Evolutionary conservation across 768 basidiomycete genomes (phyloP), one percentile per base, ranked within the genome.

Genomic region (Pisolithus microcarpus): DNA sequence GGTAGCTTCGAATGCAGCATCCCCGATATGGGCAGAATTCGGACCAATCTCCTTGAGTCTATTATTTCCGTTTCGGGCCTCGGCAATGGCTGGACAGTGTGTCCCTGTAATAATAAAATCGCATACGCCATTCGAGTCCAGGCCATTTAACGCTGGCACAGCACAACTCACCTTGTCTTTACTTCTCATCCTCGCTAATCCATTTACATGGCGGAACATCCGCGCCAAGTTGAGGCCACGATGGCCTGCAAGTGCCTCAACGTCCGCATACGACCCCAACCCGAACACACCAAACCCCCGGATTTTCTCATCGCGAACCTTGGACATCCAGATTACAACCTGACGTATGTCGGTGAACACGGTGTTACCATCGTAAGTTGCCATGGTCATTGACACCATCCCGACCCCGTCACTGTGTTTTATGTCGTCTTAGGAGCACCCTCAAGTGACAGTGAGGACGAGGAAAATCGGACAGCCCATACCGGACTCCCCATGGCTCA

Each of bases 231-330:
- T 51, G 37, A 18, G 21, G 52, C 52, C 44, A 55, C 55, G 34
- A 80, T 75, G 68, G 74, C 85, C 49, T 89, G 87, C 66, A 76
- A 70, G 62, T 89, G 87, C 58, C 77, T 89, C 52, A 89, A 89
- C 61, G 73, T 89, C 43, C 79, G 77, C 55, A 75, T 87, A 53
- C 68, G 65, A 40, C 63, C 73, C 8, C 65, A 65, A 24, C 68
- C 67, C 4, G 46, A 46, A 4, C 18, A 51, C 21, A 53, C 46
- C 37, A 56, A 69, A n/a, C 69, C 71, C 11, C 61, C 70, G 52
- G 60, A 64, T 53, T 68, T 70, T 65, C 66, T 70, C 62, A 59
- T 63, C 46, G 45, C 50, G 13, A 26, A 51, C 37, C 24, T 36
- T 38, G 49, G 40, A 44, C 65, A 72, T 55, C 48, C 62, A 60